Evolutionary conservation across 177 flowering plant species (phyloP), one percentile per base, ranked within the genome.

Genomic region (Telopea speciosissima): DNA sequence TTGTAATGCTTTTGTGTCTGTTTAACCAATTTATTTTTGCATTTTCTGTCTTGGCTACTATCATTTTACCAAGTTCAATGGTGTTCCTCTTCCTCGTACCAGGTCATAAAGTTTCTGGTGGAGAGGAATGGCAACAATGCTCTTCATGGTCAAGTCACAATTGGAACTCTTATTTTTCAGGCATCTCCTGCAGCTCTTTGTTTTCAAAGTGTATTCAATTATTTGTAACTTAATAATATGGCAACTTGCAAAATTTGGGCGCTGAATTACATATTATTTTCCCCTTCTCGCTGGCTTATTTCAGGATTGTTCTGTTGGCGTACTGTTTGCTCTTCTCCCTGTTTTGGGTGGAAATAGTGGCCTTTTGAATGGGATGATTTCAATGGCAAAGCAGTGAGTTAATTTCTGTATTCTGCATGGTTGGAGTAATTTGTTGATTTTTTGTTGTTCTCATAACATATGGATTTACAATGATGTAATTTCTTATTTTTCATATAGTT

Each of bases 231-330:
- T 9, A 68, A 62, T 49, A 3, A 49, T 65, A 33, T 66, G 44
- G 23, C 65, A 2, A 21, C 22, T 22, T 28, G 7, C 3, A 25
- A 17, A 31, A 33, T 64, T 61, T 22, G 31, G 16, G 21, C 3
- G 56, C 13, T 23, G 63, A 54, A 28, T 49, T 66, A 24, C 31
- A 24, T 42, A 16, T 14, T 3, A 40, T 73, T 36, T 36, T 36
- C 33, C 65, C 33, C 40, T 65, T 77, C 13, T 49, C 24, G 26
- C 17, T 63, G 59, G 36, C 8, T 67, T 71, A 44, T 82, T 81
- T 76, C 88, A 95, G 99, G 99, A 95, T 74, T 95, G 99, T 87
- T 96, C 97, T 71, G 99, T 95, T 77, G 99, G 99, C 68, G 79
- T 95, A 76, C 75, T 95, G 62, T 95, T 95, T 83, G 99, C 99